Percentiles rank a stretch among this genome's conserved stretches.
Evolutionary conservation across 495 filamentous ascomycete species (phyloP).

Genomic region (Aspergillus affinis): DNA sequence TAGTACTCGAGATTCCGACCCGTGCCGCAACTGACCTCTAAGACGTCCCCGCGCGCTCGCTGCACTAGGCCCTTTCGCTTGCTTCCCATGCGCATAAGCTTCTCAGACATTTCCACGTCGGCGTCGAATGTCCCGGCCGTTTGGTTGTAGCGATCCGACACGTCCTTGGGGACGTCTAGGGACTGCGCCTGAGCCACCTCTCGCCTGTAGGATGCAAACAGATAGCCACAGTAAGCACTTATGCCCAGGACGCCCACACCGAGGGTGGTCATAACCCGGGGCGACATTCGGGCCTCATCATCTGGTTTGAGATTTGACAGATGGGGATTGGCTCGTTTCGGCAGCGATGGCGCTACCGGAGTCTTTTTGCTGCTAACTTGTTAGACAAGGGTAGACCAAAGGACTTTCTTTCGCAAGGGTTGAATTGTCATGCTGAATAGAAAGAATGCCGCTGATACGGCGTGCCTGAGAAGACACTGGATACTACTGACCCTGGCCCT

Average conservation of each 20-base stretch:
- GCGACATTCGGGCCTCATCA: conserved; percentile 29
- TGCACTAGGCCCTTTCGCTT: conserved; percentile 61
- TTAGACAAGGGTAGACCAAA: neutral
- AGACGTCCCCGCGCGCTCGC: conserved; percentile 71
- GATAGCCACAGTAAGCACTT: conserved; percentile 51
- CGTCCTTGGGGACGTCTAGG: conserved; percentile 45
- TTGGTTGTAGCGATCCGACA: conserved; percentile 56
- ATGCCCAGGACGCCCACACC: conserved; percentile 48
- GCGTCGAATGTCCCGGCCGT: conserved; percentile 62
- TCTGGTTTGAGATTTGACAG: conserved; percentile 16
- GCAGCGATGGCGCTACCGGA: conserved; percentile 8
- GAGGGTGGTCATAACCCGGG: conserved; percentile 37
- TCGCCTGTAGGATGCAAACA: conserved; percentile 48
- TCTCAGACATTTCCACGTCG: conserved; percentile 64
- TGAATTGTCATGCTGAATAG: neutral
- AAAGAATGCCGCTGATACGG: neutral
- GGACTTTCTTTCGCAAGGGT: neutral
- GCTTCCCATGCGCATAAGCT: conserved; percentile 59
- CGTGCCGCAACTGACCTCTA: conserved; percentile 90
- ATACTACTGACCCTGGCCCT: conserved; percentile 9
- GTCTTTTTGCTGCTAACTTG: conserved; percentile 5
- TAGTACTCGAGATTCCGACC: conserved; percentile 84
- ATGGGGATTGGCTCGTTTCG: conserved; percentile 26
- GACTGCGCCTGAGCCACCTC: conserved; percentile 38
- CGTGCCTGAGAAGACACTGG: neutral